These are phyloP conservation scores for Plasmodium fragile DNA, from an alignment of 169 alveolate species.

Conservation along the genomic window DNA sequence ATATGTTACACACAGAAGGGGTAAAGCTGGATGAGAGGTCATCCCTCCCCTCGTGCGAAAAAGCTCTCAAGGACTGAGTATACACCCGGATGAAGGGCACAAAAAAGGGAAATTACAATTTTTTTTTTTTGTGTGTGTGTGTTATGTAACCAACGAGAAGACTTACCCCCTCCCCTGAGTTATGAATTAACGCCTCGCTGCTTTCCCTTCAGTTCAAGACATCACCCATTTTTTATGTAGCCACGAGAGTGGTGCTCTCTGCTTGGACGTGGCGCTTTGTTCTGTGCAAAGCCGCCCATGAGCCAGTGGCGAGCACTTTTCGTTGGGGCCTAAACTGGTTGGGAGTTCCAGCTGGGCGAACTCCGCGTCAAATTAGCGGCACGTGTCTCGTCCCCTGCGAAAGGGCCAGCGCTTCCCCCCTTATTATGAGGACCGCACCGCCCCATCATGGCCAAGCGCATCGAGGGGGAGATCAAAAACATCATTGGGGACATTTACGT, in stretches of 20 bases:
- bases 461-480: constrained; percentile 38
- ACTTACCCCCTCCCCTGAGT: not conserved
- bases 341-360: not conserved
- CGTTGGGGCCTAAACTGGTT: not conserved
- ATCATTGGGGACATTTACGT: constrained; percentile 37
- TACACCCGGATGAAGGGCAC: not conserved
- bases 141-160: not conserved
- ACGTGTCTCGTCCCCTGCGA: not conserved
- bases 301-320: not conserved
- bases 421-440: not conserved
- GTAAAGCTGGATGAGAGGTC: not conserved
- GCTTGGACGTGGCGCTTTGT: not conserved
- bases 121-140: not conserved
- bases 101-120: not conserved
- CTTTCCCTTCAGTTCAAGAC: not conserved
- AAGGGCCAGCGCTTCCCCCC: not conserved
- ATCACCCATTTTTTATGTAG: not conserved
- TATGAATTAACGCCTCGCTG: not conserved
- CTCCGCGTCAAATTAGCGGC: not conserved
- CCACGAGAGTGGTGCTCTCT: not conserved
- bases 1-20: not conserved
- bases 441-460: constrained; percentile 18
- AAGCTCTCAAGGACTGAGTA: not conserved
- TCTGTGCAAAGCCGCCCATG: not conserved
- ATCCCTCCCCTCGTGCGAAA: not conserved